Evolutionary conservation across 1,284 basidiomycete species (phyloP).

Genomic region (Microbotryum violaceum): DNA sequence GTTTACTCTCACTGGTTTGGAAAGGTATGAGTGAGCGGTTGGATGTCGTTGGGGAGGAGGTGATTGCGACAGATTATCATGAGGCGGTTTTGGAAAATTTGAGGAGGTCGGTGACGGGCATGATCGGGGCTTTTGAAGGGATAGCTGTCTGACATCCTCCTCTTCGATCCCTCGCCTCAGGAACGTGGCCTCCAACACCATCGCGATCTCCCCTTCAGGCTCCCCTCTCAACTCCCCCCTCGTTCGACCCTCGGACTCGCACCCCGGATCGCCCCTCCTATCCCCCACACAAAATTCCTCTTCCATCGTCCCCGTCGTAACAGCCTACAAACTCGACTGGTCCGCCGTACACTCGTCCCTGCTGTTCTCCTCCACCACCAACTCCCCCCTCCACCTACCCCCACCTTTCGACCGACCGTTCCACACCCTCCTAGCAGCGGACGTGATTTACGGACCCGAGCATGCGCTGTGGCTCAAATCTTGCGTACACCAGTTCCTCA

Average conservation of each 20-base stretch:
- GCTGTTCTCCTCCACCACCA: slow-evolving; percentile 13
- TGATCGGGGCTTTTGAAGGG: no score
- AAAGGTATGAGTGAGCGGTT: slow-evolving; percentile 26
- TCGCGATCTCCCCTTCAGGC: slow-evolving; percentile 31
- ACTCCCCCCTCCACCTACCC: slow-evolving; percentile 9
- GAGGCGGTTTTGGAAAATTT: slow-evolving; percentile 69
- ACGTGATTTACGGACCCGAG: slow-evolving; percentile 64
- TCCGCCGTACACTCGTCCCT: slow-evolving; percentile 26
- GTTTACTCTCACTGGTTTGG: slow-evolving; percentile 50
- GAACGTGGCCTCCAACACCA: slow-evolving; percentile 58
- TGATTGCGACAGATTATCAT: slow-evolving; percentile 61
- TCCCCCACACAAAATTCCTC: slow-evolving; percentile 1
- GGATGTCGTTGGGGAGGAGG: neutral
- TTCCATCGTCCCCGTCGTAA: slow-evolving; percentile 8
- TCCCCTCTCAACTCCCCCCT: slow-evolving; percentile 11
- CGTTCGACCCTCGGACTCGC: neutral
- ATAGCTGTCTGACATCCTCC: no score
- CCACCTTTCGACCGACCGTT: slow-evolving; percentile 46
- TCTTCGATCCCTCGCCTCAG: slow-evolving; percentile 5
- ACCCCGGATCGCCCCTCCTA: slow-evolving; percentile 8
- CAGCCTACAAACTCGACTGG: slow-evolving; percentile 30
- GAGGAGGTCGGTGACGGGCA: slow-evolving; percentile 25
- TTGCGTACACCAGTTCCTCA: slow-evolving; percentile 53
- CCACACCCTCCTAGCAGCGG: slow-evolving; percentile 65
- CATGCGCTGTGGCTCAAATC: slow-evolving; percentile 62